Percentiles rank a stretch among this genome's conserved stretches.
Evolutionary conservation across 2,329 filamentous ascomycete genomes (phyloP).

Genomic region (Ophiocordyceps camponoti-rufipedis): DNA sequence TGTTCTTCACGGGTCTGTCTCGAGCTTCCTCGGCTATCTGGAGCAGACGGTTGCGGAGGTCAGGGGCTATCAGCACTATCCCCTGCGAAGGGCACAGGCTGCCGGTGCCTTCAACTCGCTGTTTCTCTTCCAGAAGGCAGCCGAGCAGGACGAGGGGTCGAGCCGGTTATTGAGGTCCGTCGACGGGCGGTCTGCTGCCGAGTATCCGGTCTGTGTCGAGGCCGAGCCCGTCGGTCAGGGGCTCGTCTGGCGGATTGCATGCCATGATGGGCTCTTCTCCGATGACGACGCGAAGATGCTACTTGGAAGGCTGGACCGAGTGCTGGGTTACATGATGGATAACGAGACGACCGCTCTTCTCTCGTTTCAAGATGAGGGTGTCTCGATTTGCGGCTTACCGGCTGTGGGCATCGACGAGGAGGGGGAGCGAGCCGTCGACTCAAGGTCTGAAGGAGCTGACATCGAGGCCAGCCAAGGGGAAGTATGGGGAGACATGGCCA

Average conservation of each 20-base stretch:
- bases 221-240: conserved; percentile 42
- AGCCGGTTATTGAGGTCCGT: conserved; percentile 40
- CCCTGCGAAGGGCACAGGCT: conserved; percentile 50
- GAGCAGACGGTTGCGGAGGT: conserved; percentile 52
- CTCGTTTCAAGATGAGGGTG: conserved; percentile 26
- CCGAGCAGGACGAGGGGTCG: background rate
- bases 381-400: conserved; percentile 49
- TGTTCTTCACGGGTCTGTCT: conserved; percentile 49
- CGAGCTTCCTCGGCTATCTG: conserved; percentile 50
- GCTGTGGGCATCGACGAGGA: conserved; percentile 4
- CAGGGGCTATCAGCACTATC: conserved; percentile 57
- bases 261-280: conserved; percentile 37
- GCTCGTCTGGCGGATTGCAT: conserved; percentile 56
- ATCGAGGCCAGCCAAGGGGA: background rate
- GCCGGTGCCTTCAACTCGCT: conserved; percentile 33
- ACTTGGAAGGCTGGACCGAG: conserved; percentile 37
- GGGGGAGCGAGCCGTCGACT: background rate
- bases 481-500: conserved; percentile 17
- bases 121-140: conserved; percentile 32
- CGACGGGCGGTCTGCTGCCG: conserved; percentile 46
- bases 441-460: background rate
- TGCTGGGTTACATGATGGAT: conserved; percentile 37
- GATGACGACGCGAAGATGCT: conserved; percentile 26
- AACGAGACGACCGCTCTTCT: conserved; percentile 32
- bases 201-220: conserved; percentile 71